A percentile compares a stretch with the other conserved stretches of the same genome.
Conservation (phyloP, 306 rosid species). For the Cucumis hystrix region DNA sequence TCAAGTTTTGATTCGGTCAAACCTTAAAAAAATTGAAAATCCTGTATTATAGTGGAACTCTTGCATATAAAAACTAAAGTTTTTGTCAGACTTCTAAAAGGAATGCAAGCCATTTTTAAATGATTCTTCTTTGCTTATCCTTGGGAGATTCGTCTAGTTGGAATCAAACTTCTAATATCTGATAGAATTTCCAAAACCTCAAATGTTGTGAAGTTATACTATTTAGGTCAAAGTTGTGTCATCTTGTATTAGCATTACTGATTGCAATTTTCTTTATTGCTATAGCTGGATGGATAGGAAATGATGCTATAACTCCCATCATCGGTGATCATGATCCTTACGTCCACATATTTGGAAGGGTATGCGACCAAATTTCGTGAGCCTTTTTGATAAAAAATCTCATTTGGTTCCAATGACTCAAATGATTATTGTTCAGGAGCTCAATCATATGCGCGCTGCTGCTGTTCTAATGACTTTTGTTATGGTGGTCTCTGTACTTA, state of each 20-base stretch:
- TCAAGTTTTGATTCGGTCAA: not conserved
- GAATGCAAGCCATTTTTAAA: not conserved
- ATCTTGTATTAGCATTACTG: conserved; percentile 1
- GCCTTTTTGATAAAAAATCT: not conserved
- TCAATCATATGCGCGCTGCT: conserved; percentile 60
- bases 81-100: not conserved
- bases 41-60: not conserved
- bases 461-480: conserved; percentile 78
- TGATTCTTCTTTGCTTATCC: not conserved
- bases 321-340: conserved; percentile 88
- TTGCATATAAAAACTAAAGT: not conserved
- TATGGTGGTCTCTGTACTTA: conserved; percentile 64
- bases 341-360: conserved; percentile 68
- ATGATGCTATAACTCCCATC: conserved; percentile 76
- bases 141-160: not conserved
- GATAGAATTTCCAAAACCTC: not conserved
- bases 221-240: not conserved
- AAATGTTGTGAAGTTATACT: not conserved
- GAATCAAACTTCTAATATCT: not conserved
- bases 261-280: conserved; percentile 17
- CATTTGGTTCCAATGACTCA: not conserved
- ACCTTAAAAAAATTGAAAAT: not conserved
- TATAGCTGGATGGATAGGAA: conserved; percentile 95
- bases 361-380: conserved; percentile 26
- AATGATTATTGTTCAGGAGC: conserved; percentile 44